Percentiles rank a stretch among this genome's conserved stretches.
phyloP scores from a whole-genome alignment of 768 basidiomycete species.

The Tylopilus felleus region DNA sequence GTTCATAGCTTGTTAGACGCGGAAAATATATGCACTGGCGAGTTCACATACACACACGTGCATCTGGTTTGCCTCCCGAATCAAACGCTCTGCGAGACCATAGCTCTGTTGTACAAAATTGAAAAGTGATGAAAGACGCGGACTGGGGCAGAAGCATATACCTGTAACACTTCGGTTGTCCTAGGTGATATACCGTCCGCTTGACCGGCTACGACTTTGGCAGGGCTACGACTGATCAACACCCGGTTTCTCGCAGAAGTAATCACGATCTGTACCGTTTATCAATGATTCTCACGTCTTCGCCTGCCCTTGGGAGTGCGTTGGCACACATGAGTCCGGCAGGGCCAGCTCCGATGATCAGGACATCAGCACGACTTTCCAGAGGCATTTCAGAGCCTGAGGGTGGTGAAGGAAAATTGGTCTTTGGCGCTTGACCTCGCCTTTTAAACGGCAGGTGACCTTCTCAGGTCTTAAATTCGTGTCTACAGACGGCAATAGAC shows the following conservation, averaged over 20 bases:
- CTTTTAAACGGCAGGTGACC: not conserved
- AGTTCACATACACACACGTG: not conserved
- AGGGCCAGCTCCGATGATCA: constrained; percentile 48
- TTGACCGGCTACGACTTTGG: constrained; percentile 43
- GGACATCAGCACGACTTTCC: constrained; percentile 41
- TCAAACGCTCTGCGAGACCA: not conserved
- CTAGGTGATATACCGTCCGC: constrained; percentile 41
- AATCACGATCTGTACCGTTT: constrained; percentile 33
- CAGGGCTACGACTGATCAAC: constrained; percentile 30
- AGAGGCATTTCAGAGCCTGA: constrained; percentile 14
- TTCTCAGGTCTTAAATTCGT: not conserved
- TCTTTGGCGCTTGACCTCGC: not conserved
- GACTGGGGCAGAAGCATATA: constrained; percentile 1
- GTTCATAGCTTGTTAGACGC: not conserved
- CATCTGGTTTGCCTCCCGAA: not conserved
- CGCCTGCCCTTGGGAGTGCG: constrained; percentile 42
- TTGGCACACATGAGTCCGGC: constrained; percentile 68
- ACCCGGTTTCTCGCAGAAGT: not conserved
- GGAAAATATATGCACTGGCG: not conserved
- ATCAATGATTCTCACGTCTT: constrained; percentile 47
- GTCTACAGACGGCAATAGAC: not conserved
- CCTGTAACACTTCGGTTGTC: constrained; percentile 33
- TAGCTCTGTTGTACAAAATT: not conserved
- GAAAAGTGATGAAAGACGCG: not conserved
- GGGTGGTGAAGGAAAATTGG: not conserved